Evolutionary conservation across 108 stramenopile species (phyloP).

Genomic region (Skeletonema potamos): DNA sequence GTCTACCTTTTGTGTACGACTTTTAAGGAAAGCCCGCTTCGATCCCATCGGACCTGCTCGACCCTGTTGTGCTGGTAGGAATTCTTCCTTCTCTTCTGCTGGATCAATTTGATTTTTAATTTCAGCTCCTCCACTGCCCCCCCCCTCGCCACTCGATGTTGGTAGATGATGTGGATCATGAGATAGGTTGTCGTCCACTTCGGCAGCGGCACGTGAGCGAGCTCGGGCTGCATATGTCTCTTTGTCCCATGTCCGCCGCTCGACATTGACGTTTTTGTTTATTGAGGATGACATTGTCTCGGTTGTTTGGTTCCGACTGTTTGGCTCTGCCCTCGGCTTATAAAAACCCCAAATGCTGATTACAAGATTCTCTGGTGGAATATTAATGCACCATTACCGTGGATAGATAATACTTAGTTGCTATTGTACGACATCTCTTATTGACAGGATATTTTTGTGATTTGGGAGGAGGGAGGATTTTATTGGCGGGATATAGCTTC

Average conservation of each 20-base stretch:
- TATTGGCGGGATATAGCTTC: too few relatives aligned
- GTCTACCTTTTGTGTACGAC: conserved; percentile 72
- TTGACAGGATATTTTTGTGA: too few relatives aligned
- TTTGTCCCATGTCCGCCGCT: conserved; percentile 93
- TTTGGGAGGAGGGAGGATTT: too few relatives aligned
- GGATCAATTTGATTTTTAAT: conserved; percentile 30
- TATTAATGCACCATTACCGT: too few relatives aligned
- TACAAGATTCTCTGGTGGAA: too few relatives aligned
- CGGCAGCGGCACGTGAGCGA: conserved; percentile 60
- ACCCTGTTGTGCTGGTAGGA: conserved; percentile 72
- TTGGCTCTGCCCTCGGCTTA: too few relatives aligned
- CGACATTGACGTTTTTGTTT: conserved; percentile 68
- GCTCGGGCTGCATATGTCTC: conserved; percentile 87
- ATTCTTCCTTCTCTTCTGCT: conserved; percentile 78
- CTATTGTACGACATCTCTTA: too few relatives aligned
- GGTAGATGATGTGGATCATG: neutral
- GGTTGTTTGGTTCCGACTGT: too few relatives aligned
- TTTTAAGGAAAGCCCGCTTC: conserved; percentile 89
- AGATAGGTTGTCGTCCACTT: neutral
- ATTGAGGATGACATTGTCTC: conserved; percentile 28
- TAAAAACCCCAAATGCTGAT: too few relatives aligned
- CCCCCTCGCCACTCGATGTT: neutral
- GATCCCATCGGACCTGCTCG: conserved; percentile 87
- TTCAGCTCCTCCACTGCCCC: conserved; percentile 6
- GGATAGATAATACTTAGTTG: too few relatives aligned